Evolutionary conservation across 2,329 filamentous ascomycete genomes (phyloP), one percentile per base, ranked within the genome.

Genomic region (Thielaviopsis cerberus): DNA sequence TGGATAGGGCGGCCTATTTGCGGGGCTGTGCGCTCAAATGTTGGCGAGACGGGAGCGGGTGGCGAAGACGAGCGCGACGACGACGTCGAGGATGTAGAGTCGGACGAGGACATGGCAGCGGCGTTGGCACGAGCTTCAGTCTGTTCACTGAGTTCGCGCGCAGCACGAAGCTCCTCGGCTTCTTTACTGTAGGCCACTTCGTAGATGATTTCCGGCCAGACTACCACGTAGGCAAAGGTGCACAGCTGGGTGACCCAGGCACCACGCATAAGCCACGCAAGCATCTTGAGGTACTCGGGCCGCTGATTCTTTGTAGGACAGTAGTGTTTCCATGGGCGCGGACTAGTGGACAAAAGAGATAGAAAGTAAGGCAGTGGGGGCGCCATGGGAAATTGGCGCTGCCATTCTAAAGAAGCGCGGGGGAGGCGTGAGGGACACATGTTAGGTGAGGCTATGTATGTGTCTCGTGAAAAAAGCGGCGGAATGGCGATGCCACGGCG

Each of bases 161-260:
- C 53, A 23, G 51, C 30, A 68, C 61, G 74, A 64, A 84, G 72
- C 61, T 82, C 78, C 62, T 87, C 82, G 25, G 78, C 77, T 64
- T 85, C 81, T 51, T 88, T 76, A 57, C 82, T 79, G 64, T 83
- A 79, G 55, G 87, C 82, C 2, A 94, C 88, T 63, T 87, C 83
- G 65, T 86, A 83, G 64, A 92, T 82, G 62, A 94, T 86, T 66
- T 91, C 84, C 1, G 86, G 82, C 70, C 83, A 84, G 50, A 92
- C 86, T 54, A 91, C 80, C 51, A 97, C 81, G 75, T 92, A 94
- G 13, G 85, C 88, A 68, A 94, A 96, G 0, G 88, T 92, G 62
- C 89, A 86, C 5, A 98, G 77, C 68, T 96, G 90, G 0, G 87
- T 94, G 0, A 96, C 90, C 86, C 92, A 95, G 15, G 88, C 89